Evolutionary conservation across 2,329 filamentous ascomycete genomes (phyloP), one percentile per base, ranked within the genome.

Genomic region (Diaporthe batatas): DNA sequence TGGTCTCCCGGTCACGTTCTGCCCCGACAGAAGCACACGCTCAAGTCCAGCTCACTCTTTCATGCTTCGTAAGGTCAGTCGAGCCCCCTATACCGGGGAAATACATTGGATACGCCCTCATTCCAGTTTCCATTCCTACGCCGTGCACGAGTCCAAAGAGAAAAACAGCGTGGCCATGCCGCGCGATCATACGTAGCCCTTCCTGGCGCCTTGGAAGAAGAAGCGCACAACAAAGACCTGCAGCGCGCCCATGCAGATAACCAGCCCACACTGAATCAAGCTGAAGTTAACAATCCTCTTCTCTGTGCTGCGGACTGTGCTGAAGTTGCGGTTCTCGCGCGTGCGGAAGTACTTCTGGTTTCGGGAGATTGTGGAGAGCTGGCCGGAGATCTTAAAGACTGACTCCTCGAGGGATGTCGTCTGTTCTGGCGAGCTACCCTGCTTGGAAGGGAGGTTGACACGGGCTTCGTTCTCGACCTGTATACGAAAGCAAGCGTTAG

Each of bases 271-370:
- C 87, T 99, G 96, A 78, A 98, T 93, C 80, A 99, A 87, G 82
- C 94, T 97, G 83, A 99, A 98, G 85, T 98, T 98, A 86, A 98
- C 95, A 79, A 99, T 99, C 76, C 96, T 90, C 82, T 91, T 91
- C 87, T 99, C 96, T 53, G 96, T 99, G 85, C 95, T 98, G 82
- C 94, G 90, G 79, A 99, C 96, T 12, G 96, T 99, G 86, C 94
- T 97, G 85, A 99, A 98, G 86, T 99, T 99, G 75, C 96, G 91
- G 89, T 99, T 99, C 88, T 99, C 96, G 77, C 96, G 92, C 3
- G 96, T 99, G 75, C 97, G 93, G 91, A 99, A 99, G 87, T 99
- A 99, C 83, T 99, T 99, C 81, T 99, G 96, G 86, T 98, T 98
- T 80, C 96, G 91, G 54, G 94, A 95, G 81, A 99, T 96, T 75